These are phyloP conservation scores for Sindora glabra DNA, from an alignment of 306 rosid species.

Conservation along the genomic window DNA sequence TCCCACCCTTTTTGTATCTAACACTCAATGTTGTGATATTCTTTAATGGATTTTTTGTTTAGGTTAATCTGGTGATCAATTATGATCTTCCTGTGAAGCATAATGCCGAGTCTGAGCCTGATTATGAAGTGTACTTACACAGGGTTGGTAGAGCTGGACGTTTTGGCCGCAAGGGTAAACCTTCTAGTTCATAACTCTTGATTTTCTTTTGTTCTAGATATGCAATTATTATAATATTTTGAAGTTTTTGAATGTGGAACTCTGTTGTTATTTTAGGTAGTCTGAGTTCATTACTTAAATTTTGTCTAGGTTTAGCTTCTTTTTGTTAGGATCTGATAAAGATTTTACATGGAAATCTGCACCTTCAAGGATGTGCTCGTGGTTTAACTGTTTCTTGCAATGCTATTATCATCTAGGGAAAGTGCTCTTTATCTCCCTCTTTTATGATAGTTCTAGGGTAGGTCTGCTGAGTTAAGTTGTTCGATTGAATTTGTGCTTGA, in stretches of 20 bases:
- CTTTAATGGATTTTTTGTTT: slow-evolving; percentile 6
- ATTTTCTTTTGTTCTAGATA: background rate
- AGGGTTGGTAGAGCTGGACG: slow-evolving; percentile 91
- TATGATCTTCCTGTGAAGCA: slow-evolving; percentile 71
- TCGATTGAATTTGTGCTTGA: background rate
- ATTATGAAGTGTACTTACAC: slow-evolving; percentile 78
- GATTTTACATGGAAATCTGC: too few relatives aligned
- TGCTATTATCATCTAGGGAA: too few relatives aligned
- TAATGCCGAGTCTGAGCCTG: slow-evolving; percentile 43
- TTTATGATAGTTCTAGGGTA: background rate
- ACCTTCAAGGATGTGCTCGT: too few relatives aligned
- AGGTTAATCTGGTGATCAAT: slow-evolving; percentile 80
- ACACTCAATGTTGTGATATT: background rate
- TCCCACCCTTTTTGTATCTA: background rate
- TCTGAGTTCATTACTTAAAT: too few relatives aligned
- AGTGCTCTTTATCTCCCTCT: too few relatives aligned
- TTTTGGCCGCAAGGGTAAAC: slow-evolving; percentile 86
- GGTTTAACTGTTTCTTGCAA: too few relatives aligned
- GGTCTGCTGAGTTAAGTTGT: background rate
- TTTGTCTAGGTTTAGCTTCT: too few relatives aligned
- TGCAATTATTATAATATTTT: background rate
- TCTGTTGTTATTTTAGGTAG: too few relatives aligned
- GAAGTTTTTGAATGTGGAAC: background rate
- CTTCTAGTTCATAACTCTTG: background rate
- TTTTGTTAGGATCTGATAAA: too few relatives aligned